Evolutionary conservation across 2,329 filamentous ascomycete species (phyloP).

Genomic region (Rugonectria rugulosa): DNA sequence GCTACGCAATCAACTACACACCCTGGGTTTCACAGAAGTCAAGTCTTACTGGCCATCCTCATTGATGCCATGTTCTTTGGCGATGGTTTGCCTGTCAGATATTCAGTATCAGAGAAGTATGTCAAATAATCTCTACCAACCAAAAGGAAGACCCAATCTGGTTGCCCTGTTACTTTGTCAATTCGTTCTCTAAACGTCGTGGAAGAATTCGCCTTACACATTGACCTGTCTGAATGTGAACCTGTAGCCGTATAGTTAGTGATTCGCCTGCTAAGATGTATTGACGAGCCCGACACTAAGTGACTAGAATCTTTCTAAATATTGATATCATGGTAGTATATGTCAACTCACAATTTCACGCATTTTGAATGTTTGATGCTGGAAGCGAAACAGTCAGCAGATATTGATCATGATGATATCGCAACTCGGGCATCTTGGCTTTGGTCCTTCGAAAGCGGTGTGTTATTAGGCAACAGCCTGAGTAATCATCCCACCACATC

Average conservation of each 20-base stretch:
- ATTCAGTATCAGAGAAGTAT: background rate
- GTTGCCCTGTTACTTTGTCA: constrained; percentile 79
- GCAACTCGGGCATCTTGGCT: too few species aligned
- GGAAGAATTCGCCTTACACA: constrained; percentile 70
- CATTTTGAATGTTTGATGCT: background rate
- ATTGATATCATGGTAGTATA: background rate
- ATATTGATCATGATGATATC: background rate
- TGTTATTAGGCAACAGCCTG: too few species aligned
- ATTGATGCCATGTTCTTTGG: constrained; percentile 94
- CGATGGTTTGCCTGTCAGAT: constrained; percentile 71
- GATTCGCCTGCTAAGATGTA: too few species aligned
- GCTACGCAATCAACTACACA: background rate
- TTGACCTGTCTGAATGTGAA: constrained; percentile 99
- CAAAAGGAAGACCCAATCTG: constrained; percentile 99
- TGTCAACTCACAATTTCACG: constrained; percentile 68
- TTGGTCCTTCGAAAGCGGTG: too few species aligned
- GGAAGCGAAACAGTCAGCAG: background rate
- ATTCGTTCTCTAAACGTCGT: constrained; percentile 19
- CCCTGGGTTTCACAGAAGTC: background rate
- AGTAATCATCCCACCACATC: too few species aligned
- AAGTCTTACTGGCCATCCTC: constrained; percentile 84
- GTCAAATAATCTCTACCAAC: too few species aligned
- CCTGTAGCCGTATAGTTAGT: too few species aligned
- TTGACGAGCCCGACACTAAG: too few species aligned
- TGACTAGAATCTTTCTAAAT: too few species aligned